Conservation (phyloP, 805 yeast species). For the Lachancea meyersii region DNA sequence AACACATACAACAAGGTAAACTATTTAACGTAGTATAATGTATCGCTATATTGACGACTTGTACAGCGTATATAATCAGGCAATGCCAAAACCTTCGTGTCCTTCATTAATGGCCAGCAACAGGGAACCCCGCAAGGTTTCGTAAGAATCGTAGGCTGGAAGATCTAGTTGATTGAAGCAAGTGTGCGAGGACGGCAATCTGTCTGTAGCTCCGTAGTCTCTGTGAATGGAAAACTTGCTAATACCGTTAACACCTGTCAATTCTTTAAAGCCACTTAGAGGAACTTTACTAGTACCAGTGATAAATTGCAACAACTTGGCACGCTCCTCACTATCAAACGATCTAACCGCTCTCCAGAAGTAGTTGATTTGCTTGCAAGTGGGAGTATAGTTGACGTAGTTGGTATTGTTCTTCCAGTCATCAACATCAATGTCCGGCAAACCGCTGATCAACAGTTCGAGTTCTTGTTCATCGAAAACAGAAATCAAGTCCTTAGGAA, state of each 20-base stretch:
- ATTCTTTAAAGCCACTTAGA: conserved; percentile 82
- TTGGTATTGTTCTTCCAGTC: conserved; percentile 90
- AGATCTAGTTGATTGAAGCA: conserved; percentile 93
- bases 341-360: conserved; percentile 97
- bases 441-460: conserved; percentile 85
- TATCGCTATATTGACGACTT: no score
- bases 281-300: conserved; percentile 98
- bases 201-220: conserved; percentile 76
- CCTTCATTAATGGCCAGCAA: conserved; percentile 89
- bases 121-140: conserved; percentile 71
- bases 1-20: no score
- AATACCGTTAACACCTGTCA: conserved; percentile 81
- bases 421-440: conserved; percentile 92
- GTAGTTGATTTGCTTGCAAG: conserved; percentile 87
- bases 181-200: conserved; percentile 93
- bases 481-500: conserved; percentile 73
- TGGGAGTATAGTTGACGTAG: conserved; percentile 73
- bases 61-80: no score
- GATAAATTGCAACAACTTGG: conserved; percentile 87
- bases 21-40: no score
- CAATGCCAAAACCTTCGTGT: conserved; percentile 83
- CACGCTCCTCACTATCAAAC: conserved; percentile 89
- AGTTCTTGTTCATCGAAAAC: conserved; percentile 94
- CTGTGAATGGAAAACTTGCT: conserved; percentile 84
- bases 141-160: conserved; percentile 89